A percentile compares a stretch with the other conserved stretches of the same genome.
Conservation (phyloP, 2,329 filamentous ascomycete species). For the Talaromyces albobiverticillius region DNA sequence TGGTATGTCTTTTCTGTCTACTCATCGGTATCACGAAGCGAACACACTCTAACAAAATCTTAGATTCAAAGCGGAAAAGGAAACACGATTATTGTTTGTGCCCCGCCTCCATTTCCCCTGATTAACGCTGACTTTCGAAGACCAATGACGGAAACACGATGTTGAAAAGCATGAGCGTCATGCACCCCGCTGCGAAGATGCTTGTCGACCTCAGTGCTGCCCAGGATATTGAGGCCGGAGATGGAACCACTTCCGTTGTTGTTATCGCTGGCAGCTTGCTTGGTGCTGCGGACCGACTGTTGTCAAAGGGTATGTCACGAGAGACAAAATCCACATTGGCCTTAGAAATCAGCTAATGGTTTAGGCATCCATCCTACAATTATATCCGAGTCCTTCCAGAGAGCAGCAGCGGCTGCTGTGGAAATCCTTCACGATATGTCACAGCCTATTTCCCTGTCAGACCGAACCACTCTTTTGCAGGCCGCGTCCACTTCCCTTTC, state of each 20-base stretch:
- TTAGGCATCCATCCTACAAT: constrained; percentile 85
- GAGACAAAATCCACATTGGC: neutral
- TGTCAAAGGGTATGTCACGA: constrained; percentile 65
- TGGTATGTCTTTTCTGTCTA: constrained; percentile 51
- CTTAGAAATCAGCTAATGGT: neutral
- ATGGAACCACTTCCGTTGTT: constrained; percentile 96
- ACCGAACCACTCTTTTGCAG: constrained; percentile 87
- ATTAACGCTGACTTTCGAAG: constrained; percentile 34
- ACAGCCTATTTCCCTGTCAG: constrained; percentile 82
- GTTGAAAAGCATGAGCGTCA: constrained; percentile 97
- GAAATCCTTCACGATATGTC: constrained; percentile 93
- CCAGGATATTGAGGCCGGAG: constrained; percentile 96
- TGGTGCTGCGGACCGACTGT: constrained; percentile 85
- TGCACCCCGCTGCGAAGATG: constrained; percentile 99
- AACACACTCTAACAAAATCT: constrained; percentile 20
- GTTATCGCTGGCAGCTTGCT: constrained; percentile 95
- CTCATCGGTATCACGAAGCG: neutral
- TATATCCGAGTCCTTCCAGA: constrained; percentile 96
- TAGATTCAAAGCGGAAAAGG: constrained; percentile 90
- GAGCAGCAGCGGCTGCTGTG: constrained; percentile 85
- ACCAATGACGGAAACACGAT: constrained; percentile 99
- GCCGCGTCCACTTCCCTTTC: constrained; percentile 95
- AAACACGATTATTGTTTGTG: constrained; percentile 80
- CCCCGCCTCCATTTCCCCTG: constrained; percentile 14
- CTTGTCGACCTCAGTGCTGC: constrained; percentile 94